Conservation (phyloP, 805 yeast genomes). For the Candida boidinii region DNA sequence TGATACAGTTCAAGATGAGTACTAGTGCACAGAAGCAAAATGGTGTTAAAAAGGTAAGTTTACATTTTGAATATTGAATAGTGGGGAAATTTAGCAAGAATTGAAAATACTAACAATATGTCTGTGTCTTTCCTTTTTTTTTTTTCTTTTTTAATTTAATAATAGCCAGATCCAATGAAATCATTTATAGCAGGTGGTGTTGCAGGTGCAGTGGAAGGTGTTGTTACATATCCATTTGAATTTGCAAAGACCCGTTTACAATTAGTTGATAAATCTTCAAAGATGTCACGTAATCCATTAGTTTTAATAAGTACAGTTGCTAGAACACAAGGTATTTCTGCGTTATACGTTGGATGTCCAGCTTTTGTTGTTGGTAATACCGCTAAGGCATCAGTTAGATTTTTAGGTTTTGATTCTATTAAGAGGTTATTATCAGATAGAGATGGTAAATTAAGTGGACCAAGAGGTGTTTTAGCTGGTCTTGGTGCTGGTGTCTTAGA, state of each 20-base stretch:
- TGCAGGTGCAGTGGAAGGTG: slow-evolving; percentile 95
- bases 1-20: no score
- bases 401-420: slow-evolving; percentile 85
- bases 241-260: slow-evolving; percentile 94
- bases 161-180: slow-evolving; percentile 57
- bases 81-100: no score
- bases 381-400: slow-evolving; percentile 91
- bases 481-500: slow-evolving; percentile 93
- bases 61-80: no score
- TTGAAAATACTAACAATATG: no score
- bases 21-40: no score
- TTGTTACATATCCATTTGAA: slow-evolving; percentile 90
- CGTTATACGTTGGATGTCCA: slow-evolving; percentile 92
- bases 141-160: no score
- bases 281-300: slow-evolving; percentile 73
- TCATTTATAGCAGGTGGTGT: slow-evolving; percentile 93
- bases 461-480: slow-evolving; percentile 94
- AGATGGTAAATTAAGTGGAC: slow-evolving; percentile 80
- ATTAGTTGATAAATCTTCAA: slow-evolving; percentile 57
- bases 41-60: no score
- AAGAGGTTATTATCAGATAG: slow-evolving; percentile 70
- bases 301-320: slow-evolving; percentile 70
- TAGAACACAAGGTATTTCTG: slow-evolving; percentile 64
- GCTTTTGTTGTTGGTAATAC: slow-evolving; percentile 95
- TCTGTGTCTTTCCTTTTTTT: no score